phyloP scores from a whole-genome alignment of 169 alveolate species.

The Blepharisma undulans region DNA sequence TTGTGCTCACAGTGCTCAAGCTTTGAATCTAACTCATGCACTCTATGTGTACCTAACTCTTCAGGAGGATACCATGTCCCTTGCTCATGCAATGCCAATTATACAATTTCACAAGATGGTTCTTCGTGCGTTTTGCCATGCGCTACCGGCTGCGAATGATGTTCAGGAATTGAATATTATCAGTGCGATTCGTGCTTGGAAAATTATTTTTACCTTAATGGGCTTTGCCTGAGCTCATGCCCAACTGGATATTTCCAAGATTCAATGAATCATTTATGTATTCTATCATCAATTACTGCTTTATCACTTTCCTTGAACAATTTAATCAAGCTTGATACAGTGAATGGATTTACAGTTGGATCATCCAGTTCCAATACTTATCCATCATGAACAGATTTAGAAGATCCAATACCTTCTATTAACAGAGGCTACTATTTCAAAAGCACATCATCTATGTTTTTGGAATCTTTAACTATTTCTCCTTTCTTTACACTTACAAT shows the following conservation, averaged over 20 bases:
- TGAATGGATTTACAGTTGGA: too few species aligned
- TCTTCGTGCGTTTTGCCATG: background rate
- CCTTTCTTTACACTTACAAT: background rate
- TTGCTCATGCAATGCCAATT: too few species aligned
- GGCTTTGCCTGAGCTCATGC: slow-evolving; percentile 13
- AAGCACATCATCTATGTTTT: background rate
- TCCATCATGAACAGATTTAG: background rate
- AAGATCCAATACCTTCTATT: slow-evolving; percentile 5
- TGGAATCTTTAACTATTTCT: background rate
- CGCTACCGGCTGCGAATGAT: background rate
- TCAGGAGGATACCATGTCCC: too few species aligned
- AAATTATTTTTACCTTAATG: background rate
- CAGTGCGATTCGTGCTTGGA: background rate
- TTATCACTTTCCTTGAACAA: too few species aligned
- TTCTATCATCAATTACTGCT: too few species aligned
- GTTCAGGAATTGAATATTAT: background rate
- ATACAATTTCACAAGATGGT: too few species aligned
- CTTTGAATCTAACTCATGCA: too few species aligned
- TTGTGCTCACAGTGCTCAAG: too few species aligned
- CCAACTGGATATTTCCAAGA: slow-evolving; percentile 1
- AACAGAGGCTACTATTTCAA: background rate
- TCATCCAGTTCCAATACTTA: too few species aligned
- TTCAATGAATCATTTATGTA: background rate
- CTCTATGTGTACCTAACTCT: too few species aligned
- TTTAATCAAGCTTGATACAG: too few species aligned